Conservation (phyloP, 345 rosid species). For the Linum usitatissimum region DNA sequence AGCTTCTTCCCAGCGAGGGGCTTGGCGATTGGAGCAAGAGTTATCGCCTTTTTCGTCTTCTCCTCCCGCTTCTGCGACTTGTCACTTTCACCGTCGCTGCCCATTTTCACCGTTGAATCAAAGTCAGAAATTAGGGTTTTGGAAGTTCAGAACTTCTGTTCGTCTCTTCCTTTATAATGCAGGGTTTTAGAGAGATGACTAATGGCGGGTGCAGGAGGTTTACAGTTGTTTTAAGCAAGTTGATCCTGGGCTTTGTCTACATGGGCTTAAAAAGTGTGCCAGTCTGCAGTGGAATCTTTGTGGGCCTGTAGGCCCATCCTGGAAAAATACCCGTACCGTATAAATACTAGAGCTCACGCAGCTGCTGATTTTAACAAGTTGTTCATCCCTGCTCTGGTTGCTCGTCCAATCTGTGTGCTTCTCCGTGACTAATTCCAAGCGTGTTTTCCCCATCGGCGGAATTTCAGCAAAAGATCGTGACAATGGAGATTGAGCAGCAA, state of each 20-base stretch:
- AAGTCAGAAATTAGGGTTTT: background rate
- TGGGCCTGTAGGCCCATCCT: too few species aligned
- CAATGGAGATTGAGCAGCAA: conserved; percentile 35
- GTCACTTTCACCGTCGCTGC: conserved; percentile 75
- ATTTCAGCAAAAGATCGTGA: background rate
- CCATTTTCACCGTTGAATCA: conserved; percentile 26
- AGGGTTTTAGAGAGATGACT: background rate
- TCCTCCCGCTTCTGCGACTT: conserved; percentile 41
- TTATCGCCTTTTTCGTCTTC: conserved; percentile 44
- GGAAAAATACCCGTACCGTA: too few species aligned
- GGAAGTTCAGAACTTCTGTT: background rate
- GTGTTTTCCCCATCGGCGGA: too few species aligned
- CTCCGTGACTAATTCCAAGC: too few species aligned
- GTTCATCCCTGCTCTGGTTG: too few species aligned
- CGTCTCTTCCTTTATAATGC: background rate
- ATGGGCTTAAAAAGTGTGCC: too few species aligned
- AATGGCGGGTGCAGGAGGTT: background rate
- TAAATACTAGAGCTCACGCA: too few species aligned
- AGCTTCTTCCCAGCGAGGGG: conserved; percentile 94
- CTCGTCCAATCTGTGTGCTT: too few species aligned
- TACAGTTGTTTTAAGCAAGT: background rate
- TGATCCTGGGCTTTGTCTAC: too few species aligned
- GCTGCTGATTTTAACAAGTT: too few species aligned
- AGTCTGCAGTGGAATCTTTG: too few species aligned
- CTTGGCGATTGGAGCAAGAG: conserved; percentile 80